Base-by-base conservation (phyloP, 495 filamentous ascomycete genomes). In the Letharia lupina region DNA sequence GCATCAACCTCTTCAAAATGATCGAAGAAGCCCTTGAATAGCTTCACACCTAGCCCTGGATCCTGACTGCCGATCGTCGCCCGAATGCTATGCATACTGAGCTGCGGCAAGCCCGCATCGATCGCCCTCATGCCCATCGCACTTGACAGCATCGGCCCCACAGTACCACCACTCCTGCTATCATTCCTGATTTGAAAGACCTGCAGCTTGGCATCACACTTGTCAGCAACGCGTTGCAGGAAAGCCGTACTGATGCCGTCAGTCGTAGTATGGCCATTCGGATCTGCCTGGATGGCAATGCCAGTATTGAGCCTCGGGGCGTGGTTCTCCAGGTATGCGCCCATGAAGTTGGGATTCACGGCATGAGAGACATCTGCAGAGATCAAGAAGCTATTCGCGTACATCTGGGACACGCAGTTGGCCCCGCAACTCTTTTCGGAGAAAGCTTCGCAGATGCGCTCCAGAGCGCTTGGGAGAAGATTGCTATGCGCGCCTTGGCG, bases 111-210 rank as follows among this genome's bases (percentile, higher is more conserved):
- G 35, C 94, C 94, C 2, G 91, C 91, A 74, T 98, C 94, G 65
- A 94, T 87, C 2, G 91, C 87, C 57, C 91, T 80, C 73, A 95
- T 85, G 39, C 94, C 94, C 76, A 92, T 92, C 15, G 81, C 84
- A 18, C 84, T 80, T 67, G 86, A 90, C 52, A 96, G 81, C 88
- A 95, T 93, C 2, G 94, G 94, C 0, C 94, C 94, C n/a, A 97
- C 92, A 2, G 94, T 98, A 4, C 94, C 94, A 41, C 94, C 94
- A 69, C 84, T 88, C 42, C 94, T 80, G 11, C 80, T 85, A 74
- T 97, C 94, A 70, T 98, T 98, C 45, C 94, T 81, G 72, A 97
- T 96, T 80, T 96, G 92, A 81, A 97, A 97, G 16, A 93, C 78
- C 77, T 98, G 94, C 68, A 96, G 76, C 42, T 82, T 84, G 41